Base-by-base conservation (phyloP, 768 basidiomycete genomes). In the Agrocybe praecox region DNA sequence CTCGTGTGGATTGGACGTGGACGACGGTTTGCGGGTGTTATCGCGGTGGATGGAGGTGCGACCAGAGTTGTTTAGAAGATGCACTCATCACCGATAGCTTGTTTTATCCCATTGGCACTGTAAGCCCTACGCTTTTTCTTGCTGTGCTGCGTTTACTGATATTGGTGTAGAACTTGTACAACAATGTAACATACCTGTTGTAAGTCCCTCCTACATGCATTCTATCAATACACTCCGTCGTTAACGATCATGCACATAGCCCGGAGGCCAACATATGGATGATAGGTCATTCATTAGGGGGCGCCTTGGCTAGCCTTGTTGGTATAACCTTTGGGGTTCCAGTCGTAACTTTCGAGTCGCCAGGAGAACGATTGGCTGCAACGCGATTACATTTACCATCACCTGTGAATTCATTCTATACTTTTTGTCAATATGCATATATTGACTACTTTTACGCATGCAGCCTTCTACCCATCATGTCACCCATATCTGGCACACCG, bases 101-200 rank as follows among this genome's bases (percentile, higher is more conserved):
- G 52, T 98, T 97, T 69, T 97, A 96, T 72, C 86, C 92, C 29
- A 84, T 94, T 52, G 96, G 91, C 53, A 92, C 87, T 57, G 95
- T 95, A 62, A 69, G 91, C 76, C 5, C 8, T 36, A 15, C 19
- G 48, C 19, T 48, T 19, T 34, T 18, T 21, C 29, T 21, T 50
- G 17, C 42, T 12, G 9, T 14, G 43, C 52, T 26, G 53, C 61
- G 46, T 60, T 49, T 48, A 45, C 18, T 29, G 44, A 24, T 51
- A 17, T 57, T 34, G n/a, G 33, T 32, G 36, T 70, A 96, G 94
- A 90, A 96, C 74, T 72, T 98, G 52, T 98, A 94, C 76, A 94
- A 95, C 78, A 97, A 98, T 75, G 67, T 98, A 55, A 88, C 93
- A 6, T 92, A 89, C 67, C 86, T 96, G 83, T 98, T 96, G 78